These are phyloP conservation scores for Talaromyces atroroseus DNA, from an alignment of 2,329 filamentous ascomycete species.

Conservation along the genomic window DNA sequence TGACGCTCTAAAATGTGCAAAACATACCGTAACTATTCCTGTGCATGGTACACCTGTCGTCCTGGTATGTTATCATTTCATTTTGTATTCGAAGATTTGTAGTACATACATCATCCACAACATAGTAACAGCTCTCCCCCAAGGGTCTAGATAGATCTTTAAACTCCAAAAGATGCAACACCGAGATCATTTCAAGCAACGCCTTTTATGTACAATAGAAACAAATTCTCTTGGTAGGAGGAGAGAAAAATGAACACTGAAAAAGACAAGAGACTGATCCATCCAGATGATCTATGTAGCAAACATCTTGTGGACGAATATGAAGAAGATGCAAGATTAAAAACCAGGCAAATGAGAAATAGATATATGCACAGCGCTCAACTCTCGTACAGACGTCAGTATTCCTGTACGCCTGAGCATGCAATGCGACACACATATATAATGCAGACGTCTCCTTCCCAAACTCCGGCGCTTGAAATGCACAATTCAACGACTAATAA, in stretches of 20 bases:
- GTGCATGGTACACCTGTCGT: background rate
- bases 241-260: constrained; percentile 6
- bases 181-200: constrained; percentile 8
- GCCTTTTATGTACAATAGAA: constrained; percentile 8
- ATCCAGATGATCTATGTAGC: background rate
- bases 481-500: constrained; percentile 8
- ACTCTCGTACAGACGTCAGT: constrained; percentile 11
- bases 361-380: constrained; percentile 7
- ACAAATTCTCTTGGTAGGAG: background rate
- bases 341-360: background rate
- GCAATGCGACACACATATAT: constrained; percentile 13
- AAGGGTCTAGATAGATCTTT: constrained; percentile 8
- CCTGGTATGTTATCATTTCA: constrained; percentile 2
- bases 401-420: constrained; percentile 13
- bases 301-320: constrained; percentile 5
- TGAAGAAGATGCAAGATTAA: background rate
- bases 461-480: constrained; percentile 15
- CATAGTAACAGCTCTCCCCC: constrained; percentile 2
- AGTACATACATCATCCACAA: constrained; percentile 6
- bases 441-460: constrained; percentile 7
- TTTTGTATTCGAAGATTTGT: background rate
- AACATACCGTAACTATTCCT: background rate
- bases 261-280: background rate
- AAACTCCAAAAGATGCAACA: constrained; percentile 11
- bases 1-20: background rate